These are phyloP conservation scores for Boletus barrowsii DNA, from an alignment of 768 basidiomycete species.

Conservation along the genomic window DNA sequence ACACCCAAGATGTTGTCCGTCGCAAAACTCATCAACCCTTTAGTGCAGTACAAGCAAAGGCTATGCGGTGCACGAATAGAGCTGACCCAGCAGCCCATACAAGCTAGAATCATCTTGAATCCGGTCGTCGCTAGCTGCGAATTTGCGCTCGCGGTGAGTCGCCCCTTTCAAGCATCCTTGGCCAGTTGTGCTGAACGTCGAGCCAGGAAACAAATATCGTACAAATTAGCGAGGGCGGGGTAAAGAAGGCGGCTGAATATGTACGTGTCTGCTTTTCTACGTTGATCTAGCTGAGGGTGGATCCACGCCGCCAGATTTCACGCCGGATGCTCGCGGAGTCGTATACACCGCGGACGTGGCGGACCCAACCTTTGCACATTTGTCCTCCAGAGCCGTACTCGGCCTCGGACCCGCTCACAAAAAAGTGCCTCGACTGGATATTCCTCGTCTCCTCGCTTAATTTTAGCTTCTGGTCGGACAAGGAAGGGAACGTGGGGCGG, in stretches of 20 bases:
- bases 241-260: slow-evolving; percentile 62
- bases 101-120: slow-evolving; percentile 34
- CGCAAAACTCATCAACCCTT: slow-evolving; percentile 5
- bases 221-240: slow-evolving; percentile 55
- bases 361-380: slow-evolving; percentile 63
- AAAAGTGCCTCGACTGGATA: slow-evolving; percentile 73
- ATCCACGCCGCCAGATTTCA: slow-evolving; percentile 49
- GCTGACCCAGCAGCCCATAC: neutral
- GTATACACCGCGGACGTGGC: slow-evolving; percentile 81
- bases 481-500: slow-evolving; percentile 52
- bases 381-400: slow-evolving; percentile 65
- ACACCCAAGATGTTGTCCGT: slow-evolving; percentile 16
- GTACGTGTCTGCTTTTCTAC: slow-evolving; percentile 35
- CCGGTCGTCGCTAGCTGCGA: slow-evolving; percentile 60
- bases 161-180: neutral
- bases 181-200: neutral
- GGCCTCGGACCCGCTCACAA: slow-evolving; percentile 50
- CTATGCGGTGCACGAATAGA: neutral
- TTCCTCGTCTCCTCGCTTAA: slow-evolving; percentile 85
- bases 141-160: slow-evolving; percentile 54
- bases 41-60: neutral
- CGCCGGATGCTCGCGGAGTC: slow-evolving; percentile 54
- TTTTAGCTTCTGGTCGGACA: slow-evolving; percentile 87
- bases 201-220: slow-evolving; percentile 59
- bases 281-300: slow-evolving; percentile 1